Base-by-base conservation (phyloP, 2,329 filamentous ascomycete species). In the Diaporthe nobilis region DNA sequence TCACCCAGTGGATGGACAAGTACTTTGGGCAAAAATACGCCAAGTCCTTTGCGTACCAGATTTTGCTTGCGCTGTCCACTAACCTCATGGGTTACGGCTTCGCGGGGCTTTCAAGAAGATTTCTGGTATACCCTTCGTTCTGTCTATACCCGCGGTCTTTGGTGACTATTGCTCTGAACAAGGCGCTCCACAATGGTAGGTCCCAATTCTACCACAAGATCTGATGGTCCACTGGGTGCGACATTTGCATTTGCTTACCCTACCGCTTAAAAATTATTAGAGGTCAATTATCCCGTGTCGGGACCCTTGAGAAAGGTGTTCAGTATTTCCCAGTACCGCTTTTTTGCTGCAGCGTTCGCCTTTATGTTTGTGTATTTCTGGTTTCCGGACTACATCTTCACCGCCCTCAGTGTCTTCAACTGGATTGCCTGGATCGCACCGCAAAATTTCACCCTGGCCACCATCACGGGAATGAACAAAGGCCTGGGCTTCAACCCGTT, bases 31-130 rank as follows among this genome's bases (percentile, higher is more conserved):
- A 90, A 79, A 79, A 81, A 0, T 90, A 87, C 74, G 88, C 87
- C 2, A 83, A 84, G 22, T 84, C 82, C 57, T 87, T 88, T 53
- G 82, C 82, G 1, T 91, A 90, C 78, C 88, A 90, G 78, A 85
- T 90, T 17, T 79, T 88, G 20, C 84, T 90, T 42, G 85, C 83
- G 0, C 81, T 90, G 8, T 86, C 86, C 0, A 89, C 88, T 42
- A 89, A 90, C 79, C 87, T 89, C 60, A 87, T 91, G 49, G 89
- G 89, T 25, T 90, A 90, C 72, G 89, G 89, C 1, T 82, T 90
- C 55, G 88, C 89, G 12, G 89, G 89, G 22, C 65, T 89, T 2
- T 83, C 82, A 15, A 84, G 88, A 4, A 83, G 86, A 1, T 90
- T 90, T 78, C 82, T 90, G 3, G 88, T 90, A 9, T 89, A 63